Percentiles rank a stretch among this genome's conserved stretches.
Conservation (phyloP, 2,329 filamentous ascomycete genomes). For the Phoma herbarum region DNA sequence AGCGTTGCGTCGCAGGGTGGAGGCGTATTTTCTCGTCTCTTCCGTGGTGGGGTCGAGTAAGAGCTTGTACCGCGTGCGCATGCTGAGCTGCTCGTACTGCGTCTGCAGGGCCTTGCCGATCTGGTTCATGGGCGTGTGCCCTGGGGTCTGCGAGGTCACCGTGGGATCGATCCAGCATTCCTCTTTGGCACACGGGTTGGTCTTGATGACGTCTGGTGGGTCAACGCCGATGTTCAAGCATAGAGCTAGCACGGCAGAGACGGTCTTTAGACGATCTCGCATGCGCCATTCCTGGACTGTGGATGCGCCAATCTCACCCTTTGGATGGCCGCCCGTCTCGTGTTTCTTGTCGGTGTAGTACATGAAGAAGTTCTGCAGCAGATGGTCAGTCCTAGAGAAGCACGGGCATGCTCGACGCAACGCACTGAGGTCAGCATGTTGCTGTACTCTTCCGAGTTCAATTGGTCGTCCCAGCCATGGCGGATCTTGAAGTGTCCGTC, state of each 20-base stretch:
- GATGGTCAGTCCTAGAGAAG: constrained; percentile 19
- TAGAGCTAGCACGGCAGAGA: constrained; percentile 91
- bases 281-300: constrained; percentile 95
- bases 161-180: constrained; percentile 98
- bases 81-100: constrained; percentile 94
- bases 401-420: constrained; percentile 29
- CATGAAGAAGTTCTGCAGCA: constrained; percentile 91
- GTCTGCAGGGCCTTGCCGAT: constrained; percentile 96
- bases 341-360: constrained; percentile 99
- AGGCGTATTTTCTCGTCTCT: constrained; percentile 95
- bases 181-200: constrained; percentile 88
- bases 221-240: constrained; percentile 98
- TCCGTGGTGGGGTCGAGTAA: constrained; percentile 96
- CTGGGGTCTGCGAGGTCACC: constrained; percentile 72
- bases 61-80: constrained; percentile 96
- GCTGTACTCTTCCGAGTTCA: constrained; percentile 89
- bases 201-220: constrained; percentile 95
- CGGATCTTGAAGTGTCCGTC: constrained; percentile 69
- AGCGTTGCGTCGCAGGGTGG: constrained; percentile 86
- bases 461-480: constrained; percentile 92
- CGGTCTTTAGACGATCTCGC: constrained; percentile 94
- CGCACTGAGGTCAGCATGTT: constrained; percentile 81
- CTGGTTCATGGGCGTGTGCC: constrained; percentile 84
- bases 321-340: constrained; percentile 89
- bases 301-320: constrained; percentile 61